These are phyloP conservation scores for Hypholoma sublateritium DNA, from an alignment of 768 basidiomycete genomes.

Conservation along the genomic window DNA sequence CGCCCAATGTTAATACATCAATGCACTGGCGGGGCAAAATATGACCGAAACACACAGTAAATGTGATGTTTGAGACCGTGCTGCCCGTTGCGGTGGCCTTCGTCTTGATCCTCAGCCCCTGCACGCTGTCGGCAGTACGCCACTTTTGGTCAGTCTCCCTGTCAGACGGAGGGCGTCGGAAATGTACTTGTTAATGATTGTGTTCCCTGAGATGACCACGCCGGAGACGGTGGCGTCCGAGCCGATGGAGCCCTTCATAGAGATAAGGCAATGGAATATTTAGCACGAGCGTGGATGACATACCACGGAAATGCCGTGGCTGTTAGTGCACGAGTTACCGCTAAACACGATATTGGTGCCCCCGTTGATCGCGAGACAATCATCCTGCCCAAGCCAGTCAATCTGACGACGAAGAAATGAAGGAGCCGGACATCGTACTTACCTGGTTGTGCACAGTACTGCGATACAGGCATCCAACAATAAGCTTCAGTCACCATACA, in stretches of 20 bases:
- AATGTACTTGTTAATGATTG: slow-evolving; percentile 51
- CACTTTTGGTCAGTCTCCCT: neutral
- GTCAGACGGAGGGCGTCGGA: neutral
- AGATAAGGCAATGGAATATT: neutral
- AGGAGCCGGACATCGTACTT: slow-evolving; percentile 18
- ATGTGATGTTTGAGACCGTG: slow-evolving; percentile 49
- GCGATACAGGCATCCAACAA: neutral
- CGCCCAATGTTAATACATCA: neutral
- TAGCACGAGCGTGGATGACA: neutral
- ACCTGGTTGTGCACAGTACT: slow-evolving; percentile 37
- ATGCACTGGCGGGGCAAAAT: neutral
- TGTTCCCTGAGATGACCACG: slow-evolving; percentile 51
- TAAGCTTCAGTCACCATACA: neutral
- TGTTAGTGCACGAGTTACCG: slow-evolving; percentile 53
- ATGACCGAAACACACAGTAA: slow-evolving; percentile 32
- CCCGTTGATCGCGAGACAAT: slow-evolving; percentile 57
- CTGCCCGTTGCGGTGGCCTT: slow-evolving; percentile 42
- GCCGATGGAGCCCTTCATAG: slow-evolving; percentile 50
- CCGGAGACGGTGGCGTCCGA: slow-evolving; percentile 45
- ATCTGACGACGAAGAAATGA: neutral
- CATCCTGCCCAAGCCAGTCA: slow-evolving; percentile 37
- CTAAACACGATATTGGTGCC: slow-evolving; percentile 46
- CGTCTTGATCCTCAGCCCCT: slow-evolving; percentile 66
- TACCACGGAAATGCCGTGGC: slow-evolving; percentile 67
- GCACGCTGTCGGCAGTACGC: slow-evolving; percentile 32